A percentile compares a stretch with the other conserved stretches of the same genome.
These are phyloP conservation scores for Leccinum subrobustum DNA, from an alignment of 1,284 basidiomycete species.

Conservation along the genomic window DNA sequence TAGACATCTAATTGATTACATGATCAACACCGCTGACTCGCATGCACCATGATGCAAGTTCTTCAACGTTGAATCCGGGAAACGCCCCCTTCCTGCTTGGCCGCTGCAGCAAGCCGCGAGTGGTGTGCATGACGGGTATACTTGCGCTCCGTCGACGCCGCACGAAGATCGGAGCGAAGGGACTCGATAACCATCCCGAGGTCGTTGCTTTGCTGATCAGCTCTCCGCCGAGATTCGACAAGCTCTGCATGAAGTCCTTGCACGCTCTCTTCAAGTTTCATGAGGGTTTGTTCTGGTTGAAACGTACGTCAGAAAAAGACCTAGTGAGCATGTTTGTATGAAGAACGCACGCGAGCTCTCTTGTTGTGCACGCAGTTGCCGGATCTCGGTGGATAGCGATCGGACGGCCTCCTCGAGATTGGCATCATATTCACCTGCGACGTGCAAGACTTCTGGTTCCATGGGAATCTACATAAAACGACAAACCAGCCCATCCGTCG, in stretches of 20 bases:
- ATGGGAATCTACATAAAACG: background rate
- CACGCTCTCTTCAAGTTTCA: slow-evolving; percentile 3
- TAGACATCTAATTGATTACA: background rate
- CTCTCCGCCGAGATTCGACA: background rate
- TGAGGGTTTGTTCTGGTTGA: slow-evolving; percentile 4
- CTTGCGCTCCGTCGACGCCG: background rate
- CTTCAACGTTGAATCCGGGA: background rate
- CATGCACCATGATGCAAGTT: background rate
- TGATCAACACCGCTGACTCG: background rate
- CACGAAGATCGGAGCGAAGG: slow-evolving; percentile 3
- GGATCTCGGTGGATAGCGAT: slow-evolving; percentile 1
- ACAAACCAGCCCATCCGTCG: background rate
- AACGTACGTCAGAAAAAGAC: background rate
- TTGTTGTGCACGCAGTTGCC: slow-evolving; percentile 6
- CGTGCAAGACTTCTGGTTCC: background rate
- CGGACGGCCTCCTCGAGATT: slow-evolving; percentile 1
- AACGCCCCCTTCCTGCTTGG: background rate
- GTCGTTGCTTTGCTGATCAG: background rate
- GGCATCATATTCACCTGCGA: background rate
- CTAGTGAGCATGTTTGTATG: background rate
- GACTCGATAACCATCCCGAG: slow-evolving; percentile 2
- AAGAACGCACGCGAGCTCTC: slow-evolving; percentile 10
- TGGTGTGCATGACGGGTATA: background rate
- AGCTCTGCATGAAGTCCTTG: slow-evolving; percentile 10
- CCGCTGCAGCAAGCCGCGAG: background rate